Conservation (phyloP, 306 rosid species). For the Cicer cuneatum region DNA sequence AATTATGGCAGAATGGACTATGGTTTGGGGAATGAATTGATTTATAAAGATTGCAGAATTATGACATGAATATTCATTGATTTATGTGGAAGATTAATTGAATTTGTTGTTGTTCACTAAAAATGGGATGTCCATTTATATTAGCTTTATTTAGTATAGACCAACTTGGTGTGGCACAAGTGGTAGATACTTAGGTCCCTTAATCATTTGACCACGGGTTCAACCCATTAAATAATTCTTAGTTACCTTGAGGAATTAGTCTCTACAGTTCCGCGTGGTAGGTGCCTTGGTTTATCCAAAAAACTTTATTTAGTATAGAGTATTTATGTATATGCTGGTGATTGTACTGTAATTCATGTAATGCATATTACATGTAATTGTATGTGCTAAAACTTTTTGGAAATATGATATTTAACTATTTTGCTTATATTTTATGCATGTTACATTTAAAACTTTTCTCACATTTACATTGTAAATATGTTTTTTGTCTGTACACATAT, state of each 20-base stretch:
- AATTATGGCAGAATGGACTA: conserved; percentile 15
- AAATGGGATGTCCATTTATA: conserved; percentile 3
- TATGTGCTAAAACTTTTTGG: conserved; percentile 37
- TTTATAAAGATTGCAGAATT: conserved; percentile 9
- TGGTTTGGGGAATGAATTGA: neutral
- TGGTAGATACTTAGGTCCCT: no score
- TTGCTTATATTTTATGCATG: conserved; percentile 15
- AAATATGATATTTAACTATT: neutral
- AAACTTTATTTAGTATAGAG: neutral
- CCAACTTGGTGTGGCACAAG: no score
- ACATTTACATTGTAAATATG: conserved; percentile 9
- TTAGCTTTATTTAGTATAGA: neutral
- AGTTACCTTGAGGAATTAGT: no score
- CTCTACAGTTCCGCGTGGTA: no score
- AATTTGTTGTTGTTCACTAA: neutral
- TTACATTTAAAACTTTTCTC: conserved; percentile 3
- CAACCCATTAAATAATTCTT: no score
- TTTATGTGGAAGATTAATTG: conserved; percentile 22
- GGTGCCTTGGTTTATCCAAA: no score
- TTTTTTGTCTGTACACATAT: conserved; percentile 8
- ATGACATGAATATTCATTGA: neutral
- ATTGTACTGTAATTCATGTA: neutral
- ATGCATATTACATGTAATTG: conserved; percentile 15
- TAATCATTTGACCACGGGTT: no score
- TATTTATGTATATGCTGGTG: neutral